phyloP scores from a whole-genome alignment of 192 early-diverging fungal species.

The Backusella psychrophila region DNA sequence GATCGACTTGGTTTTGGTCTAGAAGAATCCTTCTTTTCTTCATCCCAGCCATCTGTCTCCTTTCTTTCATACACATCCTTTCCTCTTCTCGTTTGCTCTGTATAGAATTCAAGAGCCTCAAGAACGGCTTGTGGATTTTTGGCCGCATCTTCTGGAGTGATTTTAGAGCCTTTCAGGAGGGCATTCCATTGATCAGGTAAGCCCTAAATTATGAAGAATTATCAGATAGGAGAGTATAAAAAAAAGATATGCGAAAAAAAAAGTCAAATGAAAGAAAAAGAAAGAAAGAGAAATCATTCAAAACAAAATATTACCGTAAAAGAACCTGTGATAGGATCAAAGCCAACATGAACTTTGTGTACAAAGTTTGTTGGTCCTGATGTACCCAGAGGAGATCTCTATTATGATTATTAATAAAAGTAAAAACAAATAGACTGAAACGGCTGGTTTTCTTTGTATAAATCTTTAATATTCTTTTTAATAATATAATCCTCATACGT shows the following conservation, averaged over 20 bases:
- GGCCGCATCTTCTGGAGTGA: conserved; percentile 96
- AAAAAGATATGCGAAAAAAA: not conserved
- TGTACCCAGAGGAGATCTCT: conserved; percentile 73
- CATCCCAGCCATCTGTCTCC: conserved; percentile 3
- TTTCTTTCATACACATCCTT: conserved; percentile 19
- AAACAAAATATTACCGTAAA: conserved; percentile 48
- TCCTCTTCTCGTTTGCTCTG: conserved; percentile 66
- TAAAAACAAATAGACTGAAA: not conserved
- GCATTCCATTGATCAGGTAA: conserved; percentile 95
- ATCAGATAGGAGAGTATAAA: not conserved
- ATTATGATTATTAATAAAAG: not conserved
- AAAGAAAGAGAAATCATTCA: not conserved
- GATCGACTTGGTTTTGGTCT: conserved; percentile 17
- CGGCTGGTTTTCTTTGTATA: not conserved
- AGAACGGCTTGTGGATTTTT: conserved; percentile 98
- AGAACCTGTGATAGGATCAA: conserved; percentile 60
- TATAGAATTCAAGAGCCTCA: conserved; percentile 98
- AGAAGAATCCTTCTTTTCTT: conserved; percentile 11
- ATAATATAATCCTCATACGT: conserved; percentile 44
- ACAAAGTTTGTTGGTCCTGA: conserved; percentile 85
- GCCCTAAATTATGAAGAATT: conserved; percentile 52
- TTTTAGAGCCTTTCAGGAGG: conserved; percentile 89
- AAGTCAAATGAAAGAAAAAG: not conserved
- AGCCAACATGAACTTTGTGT: conserved; percentile 78
- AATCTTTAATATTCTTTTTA: not conserved